Conservation (phyloP, 345 rosid species). For the Ceriops tagal region DNA sequence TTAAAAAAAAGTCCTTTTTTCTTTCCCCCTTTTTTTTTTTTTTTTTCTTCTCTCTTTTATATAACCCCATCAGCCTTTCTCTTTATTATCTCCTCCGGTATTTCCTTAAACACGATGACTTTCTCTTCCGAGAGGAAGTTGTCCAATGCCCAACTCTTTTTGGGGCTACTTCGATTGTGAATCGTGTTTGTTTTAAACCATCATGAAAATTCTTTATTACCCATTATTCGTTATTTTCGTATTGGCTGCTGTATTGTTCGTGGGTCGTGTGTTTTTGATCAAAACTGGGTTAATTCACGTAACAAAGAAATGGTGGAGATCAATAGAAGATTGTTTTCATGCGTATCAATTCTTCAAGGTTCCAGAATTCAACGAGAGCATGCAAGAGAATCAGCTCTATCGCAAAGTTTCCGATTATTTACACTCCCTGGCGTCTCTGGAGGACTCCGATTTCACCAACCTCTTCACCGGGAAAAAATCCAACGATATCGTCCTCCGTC, state of each 20-base stretch:
- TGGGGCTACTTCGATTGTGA: too few species aligned
- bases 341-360: slow-evolving; percentile 68
- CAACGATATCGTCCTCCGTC: slow-evolving; percentile 60
- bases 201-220: slow-evolving; percentile 31
- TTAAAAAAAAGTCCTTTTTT: too few species aligned
- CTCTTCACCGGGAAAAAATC: slow-evolving; percentile 65
- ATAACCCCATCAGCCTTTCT: not conserved
- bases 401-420: slow-evolving; percentile 49
- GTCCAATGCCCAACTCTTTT: too few species aligned
- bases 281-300: slow-evolving; percentile 52
- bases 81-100: too few species aligned
- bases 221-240: slow-evolving; percentile 4
- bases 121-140: not conserved
- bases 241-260: slow-evolving; percentile 10
- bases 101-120: not conserved
- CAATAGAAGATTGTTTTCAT: slow-evolving; percentile 45
- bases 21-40: too few species aligned
- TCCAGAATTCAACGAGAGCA: slow-evolving; percentile 59
- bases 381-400: slow-evolving; percentile 63
- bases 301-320: slow-evolving; percentile 50
- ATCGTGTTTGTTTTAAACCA: not conserved
- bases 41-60: too few species aligned
- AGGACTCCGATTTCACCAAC: slow-evolving; percentile 77
- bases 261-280: slow-evolving; percentile 38
- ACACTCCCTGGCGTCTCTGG: slow-evolving; percentile 58